Conservation (phyloP, 1,284 basidiomycete genomes). For the Mycosarcoma mackinlayi region DNA sequence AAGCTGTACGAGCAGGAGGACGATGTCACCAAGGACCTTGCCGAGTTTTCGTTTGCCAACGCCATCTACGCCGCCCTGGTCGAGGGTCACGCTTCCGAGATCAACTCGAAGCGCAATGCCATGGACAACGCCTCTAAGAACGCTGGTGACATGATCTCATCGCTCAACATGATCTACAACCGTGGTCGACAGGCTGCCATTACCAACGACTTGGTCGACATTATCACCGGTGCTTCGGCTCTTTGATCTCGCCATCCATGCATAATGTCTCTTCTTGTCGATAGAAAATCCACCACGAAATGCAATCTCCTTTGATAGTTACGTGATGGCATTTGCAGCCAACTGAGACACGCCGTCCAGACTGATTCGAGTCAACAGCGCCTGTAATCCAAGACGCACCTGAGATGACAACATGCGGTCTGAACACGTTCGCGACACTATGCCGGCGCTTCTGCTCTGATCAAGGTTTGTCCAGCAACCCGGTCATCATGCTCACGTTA, state of each 20-base stretch:
- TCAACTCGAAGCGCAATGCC: slow-evolving; percentile 83
- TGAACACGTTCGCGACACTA: too few species aligned
- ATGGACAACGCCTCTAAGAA: slow-evolving; percentile 99
- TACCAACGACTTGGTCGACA: slow-evolving; percentile 93
- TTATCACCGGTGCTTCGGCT: slow-evolving; percentile 82
- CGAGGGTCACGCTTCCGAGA: slow-evolving; percentile 96
- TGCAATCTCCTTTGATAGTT: slow-evolving; percentile 1
- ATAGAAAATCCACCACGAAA: slow-evolving; percentile 2
- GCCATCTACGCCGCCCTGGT: slow-evolving; percentile 93
- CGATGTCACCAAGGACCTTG: slow-evolving; percentile 90
- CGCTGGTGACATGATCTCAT: slow-evolving; percentile 73
- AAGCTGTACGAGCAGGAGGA: slow-evolving; percentile 68
- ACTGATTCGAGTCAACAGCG: too few species aligned
- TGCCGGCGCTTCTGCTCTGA: too few species aligned
- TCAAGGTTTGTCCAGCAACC: too few species aligned
- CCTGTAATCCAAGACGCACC: too few species aligned
- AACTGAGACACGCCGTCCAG: too few species aligned
- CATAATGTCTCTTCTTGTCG: neutral
- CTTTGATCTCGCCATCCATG: slow-evolving; percentile 31
- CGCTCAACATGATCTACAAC: slow-evolving; percentile 75
- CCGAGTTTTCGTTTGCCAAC: slow-evolving; percentile 96
- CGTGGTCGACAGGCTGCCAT: slow-evolving; percentile 99
- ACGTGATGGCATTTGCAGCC: too few species aligned
- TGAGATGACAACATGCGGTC: too few species aligned
- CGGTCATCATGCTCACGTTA: too few species aligned